Evolutionary conservation across 2,329 filamentous ascomycete species (phyloP).

Genomic region (Myriosclerotinia curreyana): DNA sequence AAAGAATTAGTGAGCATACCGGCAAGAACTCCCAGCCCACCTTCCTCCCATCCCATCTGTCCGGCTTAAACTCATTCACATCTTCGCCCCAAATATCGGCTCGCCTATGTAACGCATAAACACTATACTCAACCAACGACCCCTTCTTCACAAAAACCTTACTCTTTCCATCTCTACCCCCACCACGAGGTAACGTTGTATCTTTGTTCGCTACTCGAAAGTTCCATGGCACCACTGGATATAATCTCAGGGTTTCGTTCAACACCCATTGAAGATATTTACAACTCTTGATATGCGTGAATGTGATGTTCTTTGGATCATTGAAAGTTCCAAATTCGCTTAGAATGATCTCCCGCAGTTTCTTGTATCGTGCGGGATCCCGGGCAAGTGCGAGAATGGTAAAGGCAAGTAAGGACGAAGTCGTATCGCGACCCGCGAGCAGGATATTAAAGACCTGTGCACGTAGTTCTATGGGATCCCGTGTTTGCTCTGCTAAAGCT

Average conservation of each 20-base stretch:
- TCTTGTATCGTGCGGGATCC: slow-evolving; percentile 43
- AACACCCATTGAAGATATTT: slow-evolving; percentile 36
- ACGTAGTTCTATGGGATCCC: slow-evolving; percentile 46
- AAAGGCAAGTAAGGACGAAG: slow-evolving; percentile 48
- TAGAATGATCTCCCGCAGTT: slow-evolving; percentile 45
- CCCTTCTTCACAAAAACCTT: slow-evolving; percentile 40
- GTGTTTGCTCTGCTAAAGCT: slow-evolving; percentile 50
- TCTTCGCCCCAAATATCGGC: slow-evolving; percentile 41
- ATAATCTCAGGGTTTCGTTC: slow-evolving; percentile 48
- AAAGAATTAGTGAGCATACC: slow-evolving; percentile 27
- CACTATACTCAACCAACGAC: slow-evolving; percentile 34
- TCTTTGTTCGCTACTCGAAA: slow-evolving; percentile 41
- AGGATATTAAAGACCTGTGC: slow-evolving; percentile 54
- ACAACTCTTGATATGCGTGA: slow-evolving; percentile 34
- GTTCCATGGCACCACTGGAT: slow-evolving; percentile 55
- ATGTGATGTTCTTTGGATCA: slow-evolving; percentile 34
- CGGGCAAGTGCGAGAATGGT: slow-evolving; percentile 32
- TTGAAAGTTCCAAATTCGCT: slow-evolving; percentile 40
- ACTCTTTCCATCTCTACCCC: slow-evolving; percentile 39
- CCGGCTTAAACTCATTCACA: slow-evolving; percentile 42
- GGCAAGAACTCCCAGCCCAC: slow-evolving; percentile 46
- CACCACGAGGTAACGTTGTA: slow-evolving; percentile 40
- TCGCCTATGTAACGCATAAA: slow-evolving; percentile 40
- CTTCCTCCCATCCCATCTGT: slow-evolving; percentile 42
- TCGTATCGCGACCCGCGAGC: slow-evolving; percentile 58